Percentiles rank a stretch among this genome's conserved stretches.
These are phyloP conservation scores for Choanephora cucurbitarum DNA, from an alignment of 371 early-diverging fungal genomes.

Conservation along the genomic window DNA sequence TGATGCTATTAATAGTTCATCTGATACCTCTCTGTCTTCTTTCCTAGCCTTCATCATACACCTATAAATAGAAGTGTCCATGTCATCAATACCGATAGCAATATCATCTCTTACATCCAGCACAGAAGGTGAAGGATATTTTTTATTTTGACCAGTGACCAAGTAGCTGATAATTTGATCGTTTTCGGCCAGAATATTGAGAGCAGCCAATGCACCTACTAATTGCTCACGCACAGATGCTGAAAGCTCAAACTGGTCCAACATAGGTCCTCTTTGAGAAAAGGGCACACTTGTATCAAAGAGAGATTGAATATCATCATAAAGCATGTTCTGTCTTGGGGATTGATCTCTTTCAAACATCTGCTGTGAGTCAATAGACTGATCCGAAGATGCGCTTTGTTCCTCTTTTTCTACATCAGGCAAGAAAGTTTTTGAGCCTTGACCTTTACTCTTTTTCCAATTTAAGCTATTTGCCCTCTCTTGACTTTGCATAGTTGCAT, in stretches of 20 bases:
- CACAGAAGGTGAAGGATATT: not conserved
- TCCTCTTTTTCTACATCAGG: constrained; percentile 9
- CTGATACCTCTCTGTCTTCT: not conserved
- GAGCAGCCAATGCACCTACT: constrained; percentile 37
- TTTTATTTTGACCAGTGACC: constrained; percentile 8
- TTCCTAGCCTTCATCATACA: not conserved
- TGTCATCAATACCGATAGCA: constrained; percentile 8
- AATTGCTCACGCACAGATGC: constrained; percentile 21
- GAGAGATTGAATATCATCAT: constrained; percentile 9
- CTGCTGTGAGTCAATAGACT: constrained; percentile 1
- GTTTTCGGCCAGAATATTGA: constrained; percentile 45
- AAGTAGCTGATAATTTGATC: constrained; percentile 32
- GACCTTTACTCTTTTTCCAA: not conserved
- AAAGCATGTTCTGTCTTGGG: constrained; percentile 1
- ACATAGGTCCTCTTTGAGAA: constrained; percentile 13
- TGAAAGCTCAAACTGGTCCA: constrained; percentile 32
- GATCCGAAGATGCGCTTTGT: constrained; percentile 29
- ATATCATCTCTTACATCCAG: constrained; percentile 13
- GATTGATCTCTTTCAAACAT: constrained; percentile 4
- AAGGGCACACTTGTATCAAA: constrained; percentile 15
- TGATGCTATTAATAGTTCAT: not conserved
- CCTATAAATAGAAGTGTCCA: not conserved
- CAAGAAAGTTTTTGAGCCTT: not conserved
- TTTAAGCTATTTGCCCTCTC: not conserved
- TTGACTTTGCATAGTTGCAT: constrained; percentile 4